Conservation (phyloP, 2,329 filamentous ascomycete genomes). For the Esteya vermicola region DNA sequence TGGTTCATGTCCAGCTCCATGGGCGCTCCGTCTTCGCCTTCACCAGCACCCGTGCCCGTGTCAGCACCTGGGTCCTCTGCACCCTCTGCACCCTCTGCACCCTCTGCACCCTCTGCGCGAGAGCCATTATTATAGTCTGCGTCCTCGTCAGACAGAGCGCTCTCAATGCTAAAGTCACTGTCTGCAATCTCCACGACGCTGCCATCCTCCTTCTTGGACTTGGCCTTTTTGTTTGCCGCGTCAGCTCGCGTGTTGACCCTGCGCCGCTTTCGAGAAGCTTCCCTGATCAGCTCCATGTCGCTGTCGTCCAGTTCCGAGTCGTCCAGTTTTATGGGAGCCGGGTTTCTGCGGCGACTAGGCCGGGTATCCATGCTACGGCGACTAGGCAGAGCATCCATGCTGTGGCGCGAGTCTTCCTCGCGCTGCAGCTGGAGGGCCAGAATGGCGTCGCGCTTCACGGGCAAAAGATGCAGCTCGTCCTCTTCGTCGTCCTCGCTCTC, state of each 20-base stretch:
- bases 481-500: conserved; percentile 26
- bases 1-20: conserved; percentile 1
- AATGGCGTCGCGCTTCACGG: conserved; percentile 24
- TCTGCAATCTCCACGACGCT: too few species aligned
- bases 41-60: conserved; percentile 1
- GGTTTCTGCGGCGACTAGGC: background rate
- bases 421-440: conserved; percentile 43
- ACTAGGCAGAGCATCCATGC: too few species aligned
- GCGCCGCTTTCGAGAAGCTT: too few species aligned
- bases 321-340: background rate
- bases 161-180: too few species aligned
- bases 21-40: too few species aligned
- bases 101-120: too few species aligned
- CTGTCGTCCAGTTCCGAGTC: too few species aligned
- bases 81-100: background rate
- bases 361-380: background rate
- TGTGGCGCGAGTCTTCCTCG: conserved; percentile 18
- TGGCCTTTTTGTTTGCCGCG: too few species aligned
- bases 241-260: too few species aligned
- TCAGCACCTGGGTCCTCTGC: conserved; percentile 12
- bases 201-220: too few species aligned
- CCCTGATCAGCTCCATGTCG: too few species aligned
- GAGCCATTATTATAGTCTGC: too few species aligned
- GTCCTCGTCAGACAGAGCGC: conserved; percentile 14
- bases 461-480: conserved; percentile 14